Percentiles rank a stretch among this genome's conserved stretches.
phyloP scores from a whole-genome alignment of 2,329 filamentous ascomycete species.

The Eutypella sp. region DNA sequence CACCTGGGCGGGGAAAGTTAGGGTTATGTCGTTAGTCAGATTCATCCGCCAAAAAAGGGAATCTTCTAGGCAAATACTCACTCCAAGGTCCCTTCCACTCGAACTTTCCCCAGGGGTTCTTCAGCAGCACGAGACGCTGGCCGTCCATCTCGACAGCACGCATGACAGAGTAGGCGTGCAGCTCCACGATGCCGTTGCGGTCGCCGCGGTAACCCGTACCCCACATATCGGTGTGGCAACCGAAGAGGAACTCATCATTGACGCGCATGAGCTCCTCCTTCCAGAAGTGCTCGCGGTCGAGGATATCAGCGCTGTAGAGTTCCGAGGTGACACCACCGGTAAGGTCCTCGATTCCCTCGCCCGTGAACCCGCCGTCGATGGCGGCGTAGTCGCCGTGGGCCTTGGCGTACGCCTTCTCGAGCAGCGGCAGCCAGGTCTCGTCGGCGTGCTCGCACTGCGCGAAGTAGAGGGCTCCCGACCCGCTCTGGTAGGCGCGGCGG shows the following conservation, averaged over 20 bases:
- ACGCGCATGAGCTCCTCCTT: constrained; percentile 70
- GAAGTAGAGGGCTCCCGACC: constrained; percentile 65
- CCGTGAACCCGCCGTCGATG: constrained; percentile 62
- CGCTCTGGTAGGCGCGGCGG: constrained; percentile 59
- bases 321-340: constrained; percentile 64
- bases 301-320: constrained; percentile 61
- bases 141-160: constrained; percentile 55
- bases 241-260: constrained; percentile 72
- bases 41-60: background rate
- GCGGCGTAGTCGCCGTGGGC: constrained; percentile 68
- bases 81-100: constrained; percentile 82
- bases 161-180: constrained; percentile 58
- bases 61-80: constrained; percentile 9
- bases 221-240: constrained; percentile 48
- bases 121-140: constrained; percentile 58
- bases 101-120: constrained; percentile 75
- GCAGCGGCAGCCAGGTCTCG: constrained; percentile 67
- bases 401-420: constrained; percentile 72
- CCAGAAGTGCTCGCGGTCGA: constrained; percentile 77
- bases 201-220: constrained; percentile 38
- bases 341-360: constrained; percentile 56
- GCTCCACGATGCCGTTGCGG: constrained; percentile 52
- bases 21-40: background rate
- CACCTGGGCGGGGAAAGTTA: constrained; percentile 35
- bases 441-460: constrained; percentile 63